Percentiles rank a stretch among this genome's conserved stretches.
Conservation (phyloP, 495 filamentous ascomycete genomes). For the Chaetomium tenue region DNA sequence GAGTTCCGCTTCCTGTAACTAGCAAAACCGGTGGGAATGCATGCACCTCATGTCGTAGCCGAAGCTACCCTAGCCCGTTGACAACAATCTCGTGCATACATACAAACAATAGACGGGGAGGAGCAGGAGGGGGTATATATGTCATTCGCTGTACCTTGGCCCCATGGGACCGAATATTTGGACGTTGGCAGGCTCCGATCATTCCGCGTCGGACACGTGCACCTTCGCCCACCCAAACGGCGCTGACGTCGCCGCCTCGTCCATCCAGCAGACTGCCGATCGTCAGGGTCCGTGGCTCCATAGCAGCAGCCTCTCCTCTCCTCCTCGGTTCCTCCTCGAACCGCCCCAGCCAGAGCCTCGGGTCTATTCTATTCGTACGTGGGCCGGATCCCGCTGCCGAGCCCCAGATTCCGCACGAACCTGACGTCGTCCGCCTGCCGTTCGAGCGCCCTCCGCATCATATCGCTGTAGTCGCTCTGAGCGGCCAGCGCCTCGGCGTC, state of each 20-base stretch:
- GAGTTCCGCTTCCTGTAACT: too few relatives aligned
- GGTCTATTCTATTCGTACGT: not conserved
- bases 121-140: not conserved
- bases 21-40: not conserved
- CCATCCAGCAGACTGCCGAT: conserved; percentile 1
- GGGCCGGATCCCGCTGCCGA: conserved; percentile 37
- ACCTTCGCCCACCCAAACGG: not conserved
- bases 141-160: not conserved
- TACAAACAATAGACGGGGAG: not conserved
- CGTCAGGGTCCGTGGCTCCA: not conserved
- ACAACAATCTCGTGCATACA: not conserved
- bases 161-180: not conserved
- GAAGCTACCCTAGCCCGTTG: not conserved
- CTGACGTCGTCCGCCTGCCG: conserved; percentile 79
- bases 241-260: not conserved
- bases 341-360: too few relatives aligned
- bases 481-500: conserved; percentile 48
- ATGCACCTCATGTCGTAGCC: not conserved
- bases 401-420: conserved; percentile 68
- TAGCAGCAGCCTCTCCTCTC: not conserved
- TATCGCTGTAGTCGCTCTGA: conserved; percentile 57
- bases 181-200: not conserved
- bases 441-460: conserved; percentile 73
- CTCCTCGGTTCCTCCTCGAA: too few relatives aligned
- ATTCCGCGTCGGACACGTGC: conserved; percentile 7